These are phyloP conservation scores for Colletotrichum sp. DNA, from an alignment of 2,329 filamentous ascomycete genomes.

Conservation along the genomic window DNA sequence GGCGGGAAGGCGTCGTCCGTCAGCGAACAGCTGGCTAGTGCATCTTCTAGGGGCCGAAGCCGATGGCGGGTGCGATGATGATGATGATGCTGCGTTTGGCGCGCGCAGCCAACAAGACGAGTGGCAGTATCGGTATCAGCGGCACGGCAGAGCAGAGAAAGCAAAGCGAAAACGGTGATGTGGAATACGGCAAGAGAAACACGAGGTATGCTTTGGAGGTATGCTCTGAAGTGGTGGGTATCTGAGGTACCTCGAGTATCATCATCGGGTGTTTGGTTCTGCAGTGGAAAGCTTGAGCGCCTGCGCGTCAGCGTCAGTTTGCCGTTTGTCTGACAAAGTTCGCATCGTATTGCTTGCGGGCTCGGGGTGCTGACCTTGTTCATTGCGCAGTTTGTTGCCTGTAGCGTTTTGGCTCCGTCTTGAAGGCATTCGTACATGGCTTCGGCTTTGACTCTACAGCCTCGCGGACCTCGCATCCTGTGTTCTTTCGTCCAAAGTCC, in stretches of 20 bases:
- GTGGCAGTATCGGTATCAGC: not conserved
- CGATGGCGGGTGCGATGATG: not conserved
- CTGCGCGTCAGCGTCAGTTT: conserved; percentile 1
- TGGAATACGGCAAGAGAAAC: not conserved
- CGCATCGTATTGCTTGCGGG: not conserved
- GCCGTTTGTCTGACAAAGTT: not conserved
- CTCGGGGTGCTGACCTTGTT: not conserved
- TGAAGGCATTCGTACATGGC: not conserved
- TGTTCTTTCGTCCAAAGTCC: conserved; percentile 3
- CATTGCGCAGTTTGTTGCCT: not conserved
- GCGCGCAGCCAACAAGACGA: not conserved
- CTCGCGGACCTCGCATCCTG: conserved; percentile 1
- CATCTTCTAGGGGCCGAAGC: not conserved
- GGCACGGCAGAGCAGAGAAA: not conserved
- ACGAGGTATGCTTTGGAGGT: not conserved
- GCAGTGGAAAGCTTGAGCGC: not conserved
- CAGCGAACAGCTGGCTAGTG: conserved; percentile 17
- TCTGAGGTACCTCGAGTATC: not conserved
- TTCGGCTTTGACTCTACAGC: not conserved
- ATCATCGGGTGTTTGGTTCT: not conserved
- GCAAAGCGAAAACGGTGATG: not conserved
- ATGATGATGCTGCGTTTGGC: not conserved
- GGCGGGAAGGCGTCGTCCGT: not conserved
- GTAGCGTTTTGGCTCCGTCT: not conserved
- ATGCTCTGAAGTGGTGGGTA: not conserved